Percentiles rank a stretch among this genome's conserved stretches.
phyloP scores from a whole-genome alignment of 208 protist genomes.

The Trypanosoma caninum region DNA sequence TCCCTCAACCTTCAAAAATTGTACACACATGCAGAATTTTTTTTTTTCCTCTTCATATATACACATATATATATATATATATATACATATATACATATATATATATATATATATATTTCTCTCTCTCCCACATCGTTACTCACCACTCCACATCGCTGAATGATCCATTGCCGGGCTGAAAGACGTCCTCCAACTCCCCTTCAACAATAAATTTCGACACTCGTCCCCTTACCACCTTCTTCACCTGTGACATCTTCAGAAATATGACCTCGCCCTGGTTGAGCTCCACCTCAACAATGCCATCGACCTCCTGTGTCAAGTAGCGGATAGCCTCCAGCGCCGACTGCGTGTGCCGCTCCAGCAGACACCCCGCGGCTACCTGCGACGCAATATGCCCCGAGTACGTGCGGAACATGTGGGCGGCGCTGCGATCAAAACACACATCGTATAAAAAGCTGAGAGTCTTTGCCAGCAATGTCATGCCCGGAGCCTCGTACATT shows the following conservation, averaged over 20 bases:
- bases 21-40: too few species aligned
- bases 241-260: constrained; percentile 76
- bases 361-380: constrained; percentile 56
- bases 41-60: not conserved
- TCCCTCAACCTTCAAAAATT: too few species aligned
- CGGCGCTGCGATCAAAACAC: constrained; percentile 69
- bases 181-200: constrained; percentile 87
- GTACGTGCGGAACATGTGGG: constrained; percentile 77
- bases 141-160: constrained; percentile 87
- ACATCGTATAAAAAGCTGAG: constrained; percentile 87
- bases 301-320: constrained; percentile 63
- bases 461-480: constrained; percentile 72
- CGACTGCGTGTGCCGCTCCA: constrained; percentile 85
- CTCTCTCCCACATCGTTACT: not conserved
- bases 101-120: constrained; percentile 10
- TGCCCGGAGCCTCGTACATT: constrained; percentile 91
- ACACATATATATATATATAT: constrained; percentile 10
- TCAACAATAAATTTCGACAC: constrained; percentile 52
- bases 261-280: constrained; percentile 90
- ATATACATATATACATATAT: constrained; percentile 27
- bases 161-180: constrained; percentile 81
- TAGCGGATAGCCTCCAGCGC: constrained; percentile 79
- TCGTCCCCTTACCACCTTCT: constrained; percentile 39
- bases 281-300: constrained; percentile 84
- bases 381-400: constrained; percentile 71